Base-by-base conservation (phyloP, 1,284 basidiomycete genomes). In the Tilletia horrida region DNA sequence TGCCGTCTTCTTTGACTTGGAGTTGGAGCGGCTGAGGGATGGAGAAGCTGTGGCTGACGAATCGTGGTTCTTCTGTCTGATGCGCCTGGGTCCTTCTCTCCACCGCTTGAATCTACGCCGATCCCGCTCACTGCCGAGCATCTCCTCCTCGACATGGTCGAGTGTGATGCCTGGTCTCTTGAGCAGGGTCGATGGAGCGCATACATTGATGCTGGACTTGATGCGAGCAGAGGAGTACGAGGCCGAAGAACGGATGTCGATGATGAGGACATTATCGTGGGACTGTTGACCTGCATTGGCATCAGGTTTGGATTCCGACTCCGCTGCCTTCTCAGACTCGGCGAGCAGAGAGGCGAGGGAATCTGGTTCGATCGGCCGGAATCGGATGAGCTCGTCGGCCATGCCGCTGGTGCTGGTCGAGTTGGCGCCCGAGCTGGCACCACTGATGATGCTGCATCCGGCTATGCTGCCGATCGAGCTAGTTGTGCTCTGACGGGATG, bases 101-200 rank as follows among this genome's bases (percentile, higher is more conserved):
- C 74, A 81, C n/a, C 64, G 66, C 68, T 67, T 70, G 69, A 79
- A 77, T 6, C 69, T 69, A 3, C 62, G 65, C 21, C 71, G 69
- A 62, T 76, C 73, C 9, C 59, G 68, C 11, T 67, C 69, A 45
- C 68, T 40, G n/a, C 68, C 66, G 11, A 81, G 69, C 76, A 81
- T 77, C 57, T 79, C 76, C 14, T 76, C 69, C 63, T 78, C 74
- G 59, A 81, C 72, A 25, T 76, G 73, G 7, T 80, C 74, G 7
- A 81, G 69, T 0, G 75, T 77, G 47, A 81, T 73, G 21, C 74
- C 78, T 0, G 75, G 69, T n/a, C 80, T 73, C 63, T 76, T 77
- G 27, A 98, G 89, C 29, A 97, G 88, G 0, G 94, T 97, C 3
- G 93, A 93, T 0, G 94, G 94, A 3, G 96, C 91, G 59, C 91